A percentile compares a stretch with the other conserved stretches of the same genome.
Conservation (phyloP, 305 asterid genomes). For the Galium porrigens region DNA sequence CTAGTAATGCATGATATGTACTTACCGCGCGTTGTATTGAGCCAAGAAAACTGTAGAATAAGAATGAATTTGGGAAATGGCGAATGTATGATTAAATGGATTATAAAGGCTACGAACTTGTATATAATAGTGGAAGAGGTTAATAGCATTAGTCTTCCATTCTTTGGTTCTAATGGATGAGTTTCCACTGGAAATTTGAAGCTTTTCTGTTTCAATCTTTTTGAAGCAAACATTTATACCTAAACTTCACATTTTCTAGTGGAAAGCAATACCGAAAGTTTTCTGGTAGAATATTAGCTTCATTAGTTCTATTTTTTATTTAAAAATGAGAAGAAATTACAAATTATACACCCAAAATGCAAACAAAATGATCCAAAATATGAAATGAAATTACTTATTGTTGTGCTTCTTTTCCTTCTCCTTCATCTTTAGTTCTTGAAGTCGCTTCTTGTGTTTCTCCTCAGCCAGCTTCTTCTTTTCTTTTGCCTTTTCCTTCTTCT, state of each 20-base stretch:
- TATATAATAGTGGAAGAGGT: constrained; percentile 20
- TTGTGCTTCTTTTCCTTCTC: constrained; percentile 1
- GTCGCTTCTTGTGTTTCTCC: background rate
- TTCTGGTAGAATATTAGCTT: too few relatives aligned
- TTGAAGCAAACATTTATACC: too few relatives aligned
- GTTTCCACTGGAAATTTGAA: background rate
- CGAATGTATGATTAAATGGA: constrained; percentile 1
- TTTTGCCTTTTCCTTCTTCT: background rate
- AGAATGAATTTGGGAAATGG: background rate
- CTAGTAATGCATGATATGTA: background rate
- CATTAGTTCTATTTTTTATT: too few relatives aligned
- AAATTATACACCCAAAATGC: background rate
- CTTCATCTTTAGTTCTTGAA: constrained; percentile 5
- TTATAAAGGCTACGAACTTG: constrained; percentile 11
- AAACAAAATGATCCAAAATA: background rate
- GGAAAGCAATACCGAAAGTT: too few relatives aligned
- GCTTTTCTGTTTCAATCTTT: background rate
- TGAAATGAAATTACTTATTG: too few relatives aligned
- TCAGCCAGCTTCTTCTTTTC: constrained; percentile 5
- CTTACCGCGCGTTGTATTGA: background rate
- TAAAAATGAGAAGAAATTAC: too few relatives aligned
- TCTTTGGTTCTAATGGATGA: constrained; percentile 8
- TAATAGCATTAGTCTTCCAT: constrained; percentile 13
- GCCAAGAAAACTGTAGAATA: background rate
- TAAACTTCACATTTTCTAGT: too few relatives aligned